Conservation (phyloP, 2,329 filamentous ascomycete species). For the Pseudogymnoascus verrucosus region DNA sequence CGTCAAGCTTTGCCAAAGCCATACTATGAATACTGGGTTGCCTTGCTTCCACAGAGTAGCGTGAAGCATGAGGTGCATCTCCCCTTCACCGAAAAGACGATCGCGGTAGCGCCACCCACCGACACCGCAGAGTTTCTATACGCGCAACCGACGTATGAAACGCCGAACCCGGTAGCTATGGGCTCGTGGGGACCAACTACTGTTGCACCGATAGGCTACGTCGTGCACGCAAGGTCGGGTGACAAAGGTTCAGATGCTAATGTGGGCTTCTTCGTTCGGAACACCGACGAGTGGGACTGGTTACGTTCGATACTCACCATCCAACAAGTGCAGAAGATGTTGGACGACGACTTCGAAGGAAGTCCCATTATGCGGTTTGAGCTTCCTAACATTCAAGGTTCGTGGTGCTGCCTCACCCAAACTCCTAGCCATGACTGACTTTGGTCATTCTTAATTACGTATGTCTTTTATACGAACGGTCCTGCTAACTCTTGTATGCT, state of each 20-base stretch:
- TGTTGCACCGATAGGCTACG: slow-evolving; percentile 13
- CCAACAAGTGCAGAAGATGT: slow-evolving; percentile 19
- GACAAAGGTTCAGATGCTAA: slow-evolving; percentile 33
- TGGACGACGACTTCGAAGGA: slow-evolving; percentile 21
- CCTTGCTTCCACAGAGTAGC: slow-evolving; percentile 21
- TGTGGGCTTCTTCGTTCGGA: slow-evolving; percentile 34
- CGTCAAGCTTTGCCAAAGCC: slow-evolving; percentile 29
- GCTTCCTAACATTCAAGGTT: neutral
- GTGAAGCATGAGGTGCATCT: slow-evolving; percentile 19
- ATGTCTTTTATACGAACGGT: slow-evolving; percentile 25
- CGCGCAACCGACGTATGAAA: slow-evolving; percentile 9
- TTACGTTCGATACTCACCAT: slow-evolving; percentile 23
- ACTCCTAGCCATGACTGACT: neutral
- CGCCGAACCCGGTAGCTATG: neutral
- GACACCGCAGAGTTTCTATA: slow-evolving; percentile 10
- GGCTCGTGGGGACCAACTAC: slow-evolving; percentile 11
- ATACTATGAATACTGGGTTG: slow-evolving; percentile 25
- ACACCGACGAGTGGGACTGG: slow-evolving; percentile 33
- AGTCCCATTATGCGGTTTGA: slow-evolving; percentile 20
- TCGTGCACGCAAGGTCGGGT: slow-evolving; percentile 23
- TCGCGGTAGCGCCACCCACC: slow-evolving; percentile 11
- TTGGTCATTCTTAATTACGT: slow-evolving; percentile 26
- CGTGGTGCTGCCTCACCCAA: neutral
- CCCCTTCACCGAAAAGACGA: slow-evolving; percentile 16
- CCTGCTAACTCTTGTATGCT: slow-evolving; percentile 13